Evolutionary conservation across 2,329 filamentous ascomycete species (phyloP).

Genomic region (Orbilia brochopaga): DNA sequence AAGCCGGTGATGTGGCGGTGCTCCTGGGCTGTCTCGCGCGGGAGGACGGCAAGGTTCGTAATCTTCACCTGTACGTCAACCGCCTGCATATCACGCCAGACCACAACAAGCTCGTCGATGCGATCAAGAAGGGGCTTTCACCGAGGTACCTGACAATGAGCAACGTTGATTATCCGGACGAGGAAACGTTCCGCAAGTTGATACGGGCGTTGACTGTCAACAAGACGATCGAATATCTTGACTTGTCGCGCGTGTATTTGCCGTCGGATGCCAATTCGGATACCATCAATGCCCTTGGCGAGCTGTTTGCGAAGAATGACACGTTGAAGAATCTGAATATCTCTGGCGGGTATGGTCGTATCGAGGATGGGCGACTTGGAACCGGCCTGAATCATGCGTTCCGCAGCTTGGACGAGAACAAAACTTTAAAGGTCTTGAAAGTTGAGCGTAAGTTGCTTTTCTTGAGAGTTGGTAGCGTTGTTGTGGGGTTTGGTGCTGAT

Average conservation of each 20-base stretch:
- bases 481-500: conserved; percentile 18
- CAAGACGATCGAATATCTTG: conserved; percentile 68
- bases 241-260: conserved; percentile 73
- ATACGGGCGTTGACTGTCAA: conserved; percentile 69
- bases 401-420: conserved; percentile 69
- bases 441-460: conserved; percentile 62
- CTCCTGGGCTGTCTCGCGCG: conserved; percentile 69
- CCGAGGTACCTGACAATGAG: conserved; percentile 71
- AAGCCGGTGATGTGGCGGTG: conserved; percentile 69
- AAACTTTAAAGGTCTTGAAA: conserved; percentile 66
- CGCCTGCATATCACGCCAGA: conserved; percentile 55
- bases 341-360: conserved; percentile 72
- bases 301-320: conserved; percentile 71
- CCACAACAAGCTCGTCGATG: conserved; percentile 63
- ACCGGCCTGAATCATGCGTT: conserved; percentile 72
- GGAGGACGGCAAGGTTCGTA: conserved; percentile 62
- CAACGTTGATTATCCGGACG: conserved; percentile 72
- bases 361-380: conserved; percentile 73
- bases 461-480: not conserved
- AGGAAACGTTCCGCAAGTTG: conserved; percentile 69
- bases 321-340: conserved; percentile 72
- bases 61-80: conserved; percentile 68
- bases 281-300: conserved; percentile 69
- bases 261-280: conserved; percentile 72
- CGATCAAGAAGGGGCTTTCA: conserved; percentile 63